Base-by-base conservation (phyloP, 2,329 filamentous ascomycete species). In the Exophiala sideris region DNA sequence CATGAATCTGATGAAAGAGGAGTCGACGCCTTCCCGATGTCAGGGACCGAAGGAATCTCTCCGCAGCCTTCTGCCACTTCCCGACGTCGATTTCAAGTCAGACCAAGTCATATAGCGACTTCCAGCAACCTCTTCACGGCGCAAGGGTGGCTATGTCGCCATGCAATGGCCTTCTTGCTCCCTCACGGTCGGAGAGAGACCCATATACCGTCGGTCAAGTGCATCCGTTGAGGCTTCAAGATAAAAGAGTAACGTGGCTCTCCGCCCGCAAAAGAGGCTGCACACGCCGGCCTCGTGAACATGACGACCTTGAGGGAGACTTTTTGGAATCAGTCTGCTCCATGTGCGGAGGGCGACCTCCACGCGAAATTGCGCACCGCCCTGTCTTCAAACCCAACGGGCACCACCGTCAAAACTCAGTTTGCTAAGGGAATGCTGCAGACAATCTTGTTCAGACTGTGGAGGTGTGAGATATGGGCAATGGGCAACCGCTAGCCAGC, bases 261-360 rank as follows among this genome's bases (percentile, higher is more conserved):
- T 14, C 11, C 10, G 6, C 18, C 33, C 12, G 12, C 32, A n/a
- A 39, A 4, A 20, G 42, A 18, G 10, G 35, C 41, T n/a, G 34
- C 47, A 34, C 35, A 46, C n/a, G 34, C 50, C 18, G 47, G n/a
- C 47, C 40, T 11, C 16, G n/a, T 47, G 48, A 52, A 58, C 52
- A 54, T 54, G 48, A 54, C 51, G 49, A 45, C 21, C 44, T 10
- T 29, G 10, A 49, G 10, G 16, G 10, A 16, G 21, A 21, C 20
- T 40, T 53, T 60, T 57, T 50, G 54, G 35, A 60, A 57, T 57
- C 8, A 20, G 57, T 48, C 46, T 45, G 54, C 29, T 48, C 45
- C 41, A 50, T 38, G 12, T 36, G 39, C 45, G 57, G 54, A 48
- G 45, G 48, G 40, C 33, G 40, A 35, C 57, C 53, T 52, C 48